phyloP scores from a whole-genome alignment of 1,139 yeast species.

The Geotrichum phurueaensis region DNA sequence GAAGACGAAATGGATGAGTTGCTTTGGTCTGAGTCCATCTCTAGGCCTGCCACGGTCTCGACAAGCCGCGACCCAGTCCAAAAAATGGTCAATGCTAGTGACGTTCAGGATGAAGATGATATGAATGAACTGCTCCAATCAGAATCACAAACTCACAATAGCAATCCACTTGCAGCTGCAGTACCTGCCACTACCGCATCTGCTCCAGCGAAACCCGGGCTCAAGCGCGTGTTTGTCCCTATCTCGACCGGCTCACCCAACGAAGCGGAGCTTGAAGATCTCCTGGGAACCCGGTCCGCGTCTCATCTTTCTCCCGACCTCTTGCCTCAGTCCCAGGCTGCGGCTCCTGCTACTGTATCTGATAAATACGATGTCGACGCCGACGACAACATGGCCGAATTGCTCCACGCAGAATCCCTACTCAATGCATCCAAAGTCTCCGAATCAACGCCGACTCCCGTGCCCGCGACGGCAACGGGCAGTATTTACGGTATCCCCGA shows the following conservation, averaged over 20 bases:
- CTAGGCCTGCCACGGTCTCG: not conserved
- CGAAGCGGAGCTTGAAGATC: not conserved
- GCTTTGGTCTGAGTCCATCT: not conserved
- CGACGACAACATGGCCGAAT: not conserved
- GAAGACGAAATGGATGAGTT: conserved; percentile 9
- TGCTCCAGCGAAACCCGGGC: not conserved
- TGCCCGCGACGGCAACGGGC: not conserved
- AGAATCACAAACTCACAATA: not conserved
- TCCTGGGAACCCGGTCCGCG: not conserved
- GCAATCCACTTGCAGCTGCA: not conserved
- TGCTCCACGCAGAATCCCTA: not conserved
- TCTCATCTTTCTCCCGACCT: not conserved
- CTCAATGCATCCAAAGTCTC: not conserved
- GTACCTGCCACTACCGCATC: not conserved
- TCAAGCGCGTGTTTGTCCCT: not conserved
- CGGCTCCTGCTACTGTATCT: not conserved
- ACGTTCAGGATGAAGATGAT: conserved; percentile 5
- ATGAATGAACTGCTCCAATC: conserved; percentile 1
- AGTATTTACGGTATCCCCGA: not conserved
- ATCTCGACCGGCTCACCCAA: not conserved
- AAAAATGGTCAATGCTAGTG: not conserved
- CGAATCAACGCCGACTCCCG: not conserved
- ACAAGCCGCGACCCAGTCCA: not conserved
- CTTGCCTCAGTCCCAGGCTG: not conserved
- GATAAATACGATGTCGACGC: not conserved